Percentiles rank a stretch among this genome's conserved stretches.
phyloP scores from a whole-genome alignment of 306 rosid genomes.

The Cajanus cajan region DNA sequence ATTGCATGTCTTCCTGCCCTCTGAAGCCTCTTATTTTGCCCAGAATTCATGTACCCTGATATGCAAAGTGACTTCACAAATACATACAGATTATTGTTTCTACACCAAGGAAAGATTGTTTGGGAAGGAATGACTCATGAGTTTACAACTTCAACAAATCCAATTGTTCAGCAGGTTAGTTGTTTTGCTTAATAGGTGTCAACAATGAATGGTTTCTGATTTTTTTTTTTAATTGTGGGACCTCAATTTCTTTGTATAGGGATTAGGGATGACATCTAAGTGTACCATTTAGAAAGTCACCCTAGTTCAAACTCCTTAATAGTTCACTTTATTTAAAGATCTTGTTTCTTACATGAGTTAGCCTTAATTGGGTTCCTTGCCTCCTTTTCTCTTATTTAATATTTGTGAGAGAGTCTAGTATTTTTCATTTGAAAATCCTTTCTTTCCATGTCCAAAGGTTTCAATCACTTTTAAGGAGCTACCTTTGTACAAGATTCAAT shows the following conservation, averaged over 20 bases:
- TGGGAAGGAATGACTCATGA: slow-evolving; percentile 99
- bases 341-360: not conserved
- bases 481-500: not conserved
- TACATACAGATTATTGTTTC: slow-evolving; percentile 75
- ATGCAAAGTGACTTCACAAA: slow-evolving; percentile 15
- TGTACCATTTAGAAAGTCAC: not conserved
- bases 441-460: no score
- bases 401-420: not conserved
- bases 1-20: not conserved
- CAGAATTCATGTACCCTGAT: slow-evolving; percentile 6
- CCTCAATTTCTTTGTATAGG: slow-evolving; percentile 8
- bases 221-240: not conserved
- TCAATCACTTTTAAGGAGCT: no score
- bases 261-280: not conserved
- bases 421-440: not conserved
- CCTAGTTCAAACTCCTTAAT: not conserved
- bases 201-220: not conserved
- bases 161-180: slow-evolving; percentile 90
- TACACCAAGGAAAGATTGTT: slow-evolving; percentile 84
- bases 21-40: not conserved
- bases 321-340: not conserved
- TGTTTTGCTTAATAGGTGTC: not conserved
- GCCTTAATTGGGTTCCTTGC: not conserved
- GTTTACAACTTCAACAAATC: slow-evolving; percentile 76
- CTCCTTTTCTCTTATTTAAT: not conserved